Conservation (phyloP, 495 filamentous ascomycete species). For the Monascus purpureus region DNA sequence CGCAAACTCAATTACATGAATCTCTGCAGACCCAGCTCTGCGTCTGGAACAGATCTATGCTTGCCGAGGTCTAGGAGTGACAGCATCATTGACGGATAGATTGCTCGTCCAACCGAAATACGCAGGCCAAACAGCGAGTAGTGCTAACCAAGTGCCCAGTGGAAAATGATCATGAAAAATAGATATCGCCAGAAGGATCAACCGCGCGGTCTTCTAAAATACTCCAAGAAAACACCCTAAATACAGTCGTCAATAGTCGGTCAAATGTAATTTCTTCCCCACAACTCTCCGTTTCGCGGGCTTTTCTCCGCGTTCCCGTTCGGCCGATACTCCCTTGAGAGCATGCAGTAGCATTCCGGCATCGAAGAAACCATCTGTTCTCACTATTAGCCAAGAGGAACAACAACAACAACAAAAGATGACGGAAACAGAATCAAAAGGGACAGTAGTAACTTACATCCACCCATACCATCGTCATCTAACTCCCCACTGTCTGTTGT, state of each 20-base stretch:
- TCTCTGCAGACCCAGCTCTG: too few relatives aligned
- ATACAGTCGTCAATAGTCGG: conserved; percentile 67
- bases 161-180: too few relatives aligned
- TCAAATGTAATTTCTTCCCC: conserved; percentile 65
- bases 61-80: too few relatives aligned
- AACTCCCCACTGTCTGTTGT: conserved; percentile 50
- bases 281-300: conserved; percentile 46
- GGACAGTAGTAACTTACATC: conserved; percentile 55
- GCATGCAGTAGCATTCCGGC: conserved; percentile 85
- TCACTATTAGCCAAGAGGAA: conserved; percentile 14
- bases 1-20: too few relatives aligned
- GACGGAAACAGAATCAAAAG: conserved; percentile 3
- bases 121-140: too few relatives aligned
- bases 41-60: too few relatives aligned
- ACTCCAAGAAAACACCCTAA: too few relatives aligned
- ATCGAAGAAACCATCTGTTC: conserved; percentile 86
- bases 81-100: too few relatives aligned
- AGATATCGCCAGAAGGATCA: too few relatives aligned
- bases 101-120: too few relatives aligned
- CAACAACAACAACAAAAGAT: conserved; percentile 6
- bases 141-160: too few relatives aligned
- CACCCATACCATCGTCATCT: conserved; percentile 81
- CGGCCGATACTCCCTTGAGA: conserved; percentile 49
- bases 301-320: conserved; percentile 32
- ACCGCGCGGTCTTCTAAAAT: too few relatives aligned